Percentiles rank a stretch among this genome's conserved stretches.
Evolutionary conservation across 768 basidiomycete genomes (phyloP).

Genomic region (Lactifluus pinguis): DNA sequence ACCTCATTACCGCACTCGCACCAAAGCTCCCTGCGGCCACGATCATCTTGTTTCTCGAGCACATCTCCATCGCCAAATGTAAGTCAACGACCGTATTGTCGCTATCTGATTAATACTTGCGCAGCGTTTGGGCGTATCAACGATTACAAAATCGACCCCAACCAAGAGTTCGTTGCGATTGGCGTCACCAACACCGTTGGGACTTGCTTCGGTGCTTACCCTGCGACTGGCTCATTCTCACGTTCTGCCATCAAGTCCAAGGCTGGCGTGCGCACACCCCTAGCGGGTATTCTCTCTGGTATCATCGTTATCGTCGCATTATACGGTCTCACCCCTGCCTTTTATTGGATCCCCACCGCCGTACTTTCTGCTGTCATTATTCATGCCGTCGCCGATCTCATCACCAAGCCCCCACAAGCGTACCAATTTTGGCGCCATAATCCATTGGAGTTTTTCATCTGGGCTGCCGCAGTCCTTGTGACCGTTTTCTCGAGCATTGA

Average conservation of each 20-base stretch:
- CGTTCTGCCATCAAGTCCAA: slow-evolving; percentile 95
- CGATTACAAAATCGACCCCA: slow-evolving; percentile 87
- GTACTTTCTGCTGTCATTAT: slow-evolving; percentile 91
- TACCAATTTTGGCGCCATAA: slow-evolving; percentile 89
- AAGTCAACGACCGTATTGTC: slow-evolving; percentile 22
- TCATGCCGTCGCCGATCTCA: slow-evolving; percentile 82
- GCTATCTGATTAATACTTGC: neutral
- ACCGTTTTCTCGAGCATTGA: slow-evolving; percentile 94
- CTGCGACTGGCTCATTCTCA: slow-evolving; percentile 97
- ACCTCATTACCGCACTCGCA: slow-evolving; percentile 58
- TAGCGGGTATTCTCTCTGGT: slow-evolving; percentile 78
- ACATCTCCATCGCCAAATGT: slow-evolving; percentile 97
- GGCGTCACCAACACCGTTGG: slow-evolving; percentile 94
- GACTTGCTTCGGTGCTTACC: slow-evolving; percentile 84
- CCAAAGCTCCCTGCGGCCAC: slow-evolving; percentile 76
- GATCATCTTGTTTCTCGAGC: slow-evolving; percentile 86
- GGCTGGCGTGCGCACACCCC: slow-evolving; percentile 94
- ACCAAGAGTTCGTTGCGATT: slow-evolving; percentile 94
- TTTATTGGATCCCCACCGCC: slow-evolving; percentile 81
- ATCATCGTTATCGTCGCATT: slow-evolving; percentile 87
- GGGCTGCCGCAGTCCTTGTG: slow-evolving; percentile 76
- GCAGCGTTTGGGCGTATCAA: slow-evolving; percentile 90
- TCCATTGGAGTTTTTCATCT: slow-evolving; percentile 88
- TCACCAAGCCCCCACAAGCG: slow-evolving; percentile 75
- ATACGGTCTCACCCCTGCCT: slow-evolving; percentile 88